phyloP scores from a whole-genome alignment of 1,139 yeast species.

The Pichia sp. region DNA sequence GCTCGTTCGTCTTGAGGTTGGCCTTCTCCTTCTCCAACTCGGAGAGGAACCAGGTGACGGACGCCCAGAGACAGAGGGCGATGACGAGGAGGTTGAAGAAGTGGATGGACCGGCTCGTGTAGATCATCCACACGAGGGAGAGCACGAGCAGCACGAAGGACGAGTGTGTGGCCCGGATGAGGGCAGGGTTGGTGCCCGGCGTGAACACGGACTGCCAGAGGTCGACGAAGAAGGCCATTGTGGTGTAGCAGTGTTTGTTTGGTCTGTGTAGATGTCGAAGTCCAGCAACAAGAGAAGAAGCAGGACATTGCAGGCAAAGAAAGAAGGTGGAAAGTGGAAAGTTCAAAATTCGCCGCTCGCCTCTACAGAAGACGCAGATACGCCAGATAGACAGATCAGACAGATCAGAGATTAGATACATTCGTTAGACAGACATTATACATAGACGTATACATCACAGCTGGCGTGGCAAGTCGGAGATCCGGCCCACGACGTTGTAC shows the following conservation, averaged over 20 bases:
- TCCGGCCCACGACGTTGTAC: constrained; percentile 41
- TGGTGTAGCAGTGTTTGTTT: constrained; percentile 4
- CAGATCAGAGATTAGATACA: too few species aligned
- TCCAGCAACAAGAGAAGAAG: too few species aligned
- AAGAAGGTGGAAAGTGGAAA: too few species aligned
- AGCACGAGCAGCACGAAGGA: constrained; percentile 56
- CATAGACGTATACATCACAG: too few species aligned
- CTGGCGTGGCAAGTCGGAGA: constrained; percentile 27
- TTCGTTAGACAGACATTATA: too few species aligned
- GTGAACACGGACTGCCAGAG: constrained; percentile 90
- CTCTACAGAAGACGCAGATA: too few species aligned
- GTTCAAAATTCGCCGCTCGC: too few species aligned
- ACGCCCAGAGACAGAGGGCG: constrained; percentile 69
- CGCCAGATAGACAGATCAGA: too few species aligned
- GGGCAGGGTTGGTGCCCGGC: constrained; percentile 93
- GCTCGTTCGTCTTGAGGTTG: constrained; percentile 39
- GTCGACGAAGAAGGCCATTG: constrained; percentile 54
- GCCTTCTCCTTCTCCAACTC: constrained; percentile 61
- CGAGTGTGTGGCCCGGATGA: constrained; percentile 74
- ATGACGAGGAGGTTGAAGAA: constrained; percentile 71
- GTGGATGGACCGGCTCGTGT: constrained; percentile 69
- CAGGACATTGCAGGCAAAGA: neutral
- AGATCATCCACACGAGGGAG: constrained; percentile 57
- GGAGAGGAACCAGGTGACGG: constrained; percentile 83
- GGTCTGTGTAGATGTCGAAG: neutral